phyloP scores from a whole-genome alignment of 768 basidiomycete species.

The Psilocybe sp. region DNA sequence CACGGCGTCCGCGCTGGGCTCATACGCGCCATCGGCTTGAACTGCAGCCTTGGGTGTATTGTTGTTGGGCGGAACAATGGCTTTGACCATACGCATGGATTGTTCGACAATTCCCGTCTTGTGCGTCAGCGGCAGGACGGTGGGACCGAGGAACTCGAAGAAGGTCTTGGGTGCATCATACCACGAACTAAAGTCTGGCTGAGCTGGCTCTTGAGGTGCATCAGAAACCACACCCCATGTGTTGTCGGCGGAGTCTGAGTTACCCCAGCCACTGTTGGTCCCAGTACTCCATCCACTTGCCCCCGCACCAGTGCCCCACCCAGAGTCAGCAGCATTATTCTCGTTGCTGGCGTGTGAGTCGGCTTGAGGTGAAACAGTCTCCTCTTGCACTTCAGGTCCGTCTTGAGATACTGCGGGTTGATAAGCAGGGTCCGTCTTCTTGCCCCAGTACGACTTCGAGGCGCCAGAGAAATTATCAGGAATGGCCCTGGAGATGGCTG shows the following conservation, averaged over 20 bases:
- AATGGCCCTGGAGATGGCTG: conserved; percentile 39
- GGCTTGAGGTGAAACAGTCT: background rate
- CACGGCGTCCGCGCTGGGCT: conserved; percentile 27
- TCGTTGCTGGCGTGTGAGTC: background rate
- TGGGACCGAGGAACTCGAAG: conserved; percentile 47
- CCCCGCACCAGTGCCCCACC: background rate
- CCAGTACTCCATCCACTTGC: background rate
- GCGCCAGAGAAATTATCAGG: conserved; percentile 51
- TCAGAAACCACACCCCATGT: background rate
- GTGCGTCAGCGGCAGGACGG: conserved; percentile 58
- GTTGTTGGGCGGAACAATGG: conserved; percentile 36
- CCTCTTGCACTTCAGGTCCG: background rate
- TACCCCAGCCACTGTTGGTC: background rate
- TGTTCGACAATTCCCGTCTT: conserved; percentile 63
- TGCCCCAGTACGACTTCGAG: conserved; percentile 49
- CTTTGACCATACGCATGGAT: conserved; percentile 56
- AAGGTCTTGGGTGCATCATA: conserved; percentile 11
- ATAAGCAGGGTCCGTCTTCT: conserved; percentile 37
- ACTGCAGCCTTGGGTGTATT: conserved; percentile 23
- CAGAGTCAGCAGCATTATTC: background rate
- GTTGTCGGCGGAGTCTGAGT: background rate
- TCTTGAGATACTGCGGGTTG: conserved; percentile 7
- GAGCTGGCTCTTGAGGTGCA: background rate
- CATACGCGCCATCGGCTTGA: conserved; percentile 12
- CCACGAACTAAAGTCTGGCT: conserved; percentile 4